phyloP scores from a whole-genome alignment of 441 rosid species.

The Gossypium schwendimanii region DNA sequence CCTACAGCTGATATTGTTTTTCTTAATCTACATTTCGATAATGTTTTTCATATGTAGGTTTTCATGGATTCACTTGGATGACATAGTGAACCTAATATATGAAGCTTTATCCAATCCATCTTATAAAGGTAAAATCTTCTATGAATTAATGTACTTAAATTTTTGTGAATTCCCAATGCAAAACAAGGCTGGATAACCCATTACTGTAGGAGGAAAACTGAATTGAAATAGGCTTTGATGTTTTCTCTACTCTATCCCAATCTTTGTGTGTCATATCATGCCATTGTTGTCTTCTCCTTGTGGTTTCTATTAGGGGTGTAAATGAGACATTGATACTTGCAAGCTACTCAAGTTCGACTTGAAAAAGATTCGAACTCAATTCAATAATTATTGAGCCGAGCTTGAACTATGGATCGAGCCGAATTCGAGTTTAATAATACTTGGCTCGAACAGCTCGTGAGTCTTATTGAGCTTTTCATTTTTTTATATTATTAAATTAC shows the following conservation, averaged over 20 bases:
- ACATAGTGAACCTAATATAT: conserved; percentile 69
- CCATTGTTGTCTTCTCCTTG: background rate
- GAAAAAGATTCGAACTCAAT: no score
- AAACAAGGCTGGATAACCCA: background rate
- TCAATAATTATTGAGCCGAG: no score
- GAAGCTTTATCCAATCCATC: conserved; percentile 79
- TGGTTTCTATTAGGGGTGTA: background rate
- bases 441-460: no score
- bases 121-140: conserved; percentile 48
- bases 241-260: background rate
- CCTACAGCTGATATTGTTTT: background rate
- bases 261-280: background rate
- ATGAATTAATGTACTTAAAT: background rate
- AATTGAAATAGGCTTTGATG: background rate
- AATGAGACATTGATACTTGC: no score
- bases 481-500: no score
- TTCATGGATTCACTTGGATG: conserved; percentile 96
- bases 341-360: no score
- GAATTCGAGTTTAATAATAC: no score
- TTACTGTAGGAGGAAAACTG: background rate
- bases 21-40: background rate
- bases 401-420: no score
- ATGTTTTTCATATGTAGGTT: conserved; percentile 44
- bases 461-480: no score
- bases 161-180: background rate